Base-by-base conservation (phyloP, 2,329 filamentous ascomycete species). In the Fusarium heterosporum region DNA sequence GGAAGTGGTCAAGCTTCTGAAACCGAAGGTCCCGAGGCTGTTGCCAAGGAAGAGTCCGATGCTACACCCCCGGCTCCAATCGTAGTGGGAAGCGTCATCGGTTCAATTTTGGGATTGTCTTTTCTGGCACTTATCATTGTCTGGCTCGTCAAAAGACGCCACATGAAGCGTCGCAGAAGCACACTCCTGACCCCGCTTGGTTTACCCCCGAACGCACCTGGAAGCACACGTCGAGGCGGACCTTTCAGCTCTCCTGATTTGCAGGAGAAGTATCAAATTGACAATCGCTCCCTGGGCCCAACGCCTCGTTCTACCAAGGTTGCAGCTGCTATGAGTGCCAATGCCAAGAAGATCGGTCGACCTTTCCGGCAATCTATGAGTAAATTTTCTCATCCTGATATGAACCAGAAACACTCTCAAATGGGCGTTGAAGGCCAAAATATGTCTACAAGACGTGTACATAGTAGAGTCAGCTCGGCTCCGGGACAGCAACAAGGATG, bases 391-490 rank as follows among this genome's bases (percentile, higher is more conserved):
- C 79, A 77, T 45, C 80, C 86, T 29, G 81, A 86, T 56, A 78
- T 86, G 64, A 81, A 87, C 73, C 78, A 83, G 46, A 83, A 84
- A 8, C 84, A 83, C 66, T 85, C 85, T 10, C 85, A 87, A 66
- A 85, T 80, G 59, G 77, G 79, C 25, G 55, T 73, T 3, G 57
- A 67, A 63, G 82, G 79, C 59, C 78, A 79, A 30, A 78, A 75
- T 42, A 78, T 76, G 43, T 80, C 80, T 11, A 69, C 64, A 38
- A 59, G 49, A 32, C 42, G 45, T 29, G 49, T 64, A 36, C 45
- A 55, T 22, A 63, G 53, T 28, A 47, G 58, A 53, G 57, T 39
- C 30, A 52, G 26, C 36, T 51, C 45, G 28, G 41, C 55, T 62
- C 38, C 55, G 49, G 50, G 57, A 26, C 46, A 48, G 41, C 53